Conservation (phyloP, 2,329 filamentous ascomycete genomes). For the Fusarium illudens region DNA sequence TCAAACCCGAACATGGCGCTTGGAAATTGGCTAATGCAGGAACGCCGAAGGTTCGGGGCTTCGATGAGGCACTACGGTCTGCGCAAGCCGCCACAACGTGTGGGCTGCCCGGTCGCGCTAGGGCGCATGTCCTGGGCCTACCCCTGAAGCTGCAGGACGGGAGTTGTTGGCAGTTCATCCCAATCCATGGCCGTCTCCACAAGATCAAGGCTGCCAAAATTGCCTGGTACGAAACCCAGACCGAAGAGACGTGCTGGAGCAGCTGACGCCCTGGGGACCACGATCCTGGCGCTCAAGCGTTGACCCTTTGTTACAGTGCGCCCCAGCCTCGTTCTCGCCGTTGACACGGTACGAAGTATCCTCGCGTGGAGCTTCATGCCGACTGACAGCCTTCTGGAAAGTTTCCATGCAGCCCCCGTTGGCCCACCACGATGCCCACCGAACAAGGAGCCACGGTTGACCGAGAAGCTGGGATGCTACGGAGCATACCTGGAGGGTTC, state of each 20-base stretch:
- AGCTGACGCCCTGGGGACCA: slow-evolving; percentile 12
- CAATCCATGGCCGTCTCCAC: slow-evolving; percentile 33
- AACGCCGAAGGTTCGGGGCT: slow-evolving; percentile 39
- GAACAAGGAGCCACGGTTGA: slow-evolving; percentile 27
- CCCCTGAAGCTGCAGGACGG: slow-evolving; percentile 40
- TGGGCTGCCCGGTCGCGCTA: slow-evolving; percentile 30
- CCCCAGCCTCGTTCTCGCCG: not conserved
- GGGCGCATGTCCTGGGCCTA: slow-evolving; percentile 22
- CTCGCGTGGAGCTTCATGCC: slow-evolving; percentile 14
- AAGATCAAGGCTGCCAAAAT: slow-evolving; percentile 32
- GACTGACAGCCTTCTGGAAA: slow-evolving; percentile 43
- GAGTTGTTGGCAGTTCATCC: slow-evolving; percentile 40
- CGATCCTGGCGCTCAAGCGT: slow-evolving; percentile 5
- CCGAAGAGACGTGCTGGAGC: slow-evolving; percentile 12
- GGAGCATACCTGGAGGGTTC: not conserved
- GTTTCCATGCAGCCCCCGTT: slow-evolving; percentile 38
- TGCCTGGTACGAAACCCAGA: slow-evolving; percentile 29
- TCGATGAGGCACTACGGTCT: slow-evolving; percentile 35
- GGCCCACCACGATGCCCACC: slow-evolving; percentile 34
- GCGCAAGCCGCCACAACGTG: slow-evolving; percentile 40
- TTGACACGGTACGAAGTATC: slow-evolving; percentile 27
- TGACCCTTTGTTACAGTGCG: slow-evolving; percentile 26
- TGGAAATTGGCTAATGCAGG: slow-evolving; percentile 45
- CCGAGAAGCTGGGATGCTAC: slow-evolving; percentile 21
- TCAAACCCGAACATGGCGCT: slow-evolving; percentile 37